phyloP scores from a whole-genome alignment of 305 asterid genomes.

The Caryopteris hybrid region DNA sequence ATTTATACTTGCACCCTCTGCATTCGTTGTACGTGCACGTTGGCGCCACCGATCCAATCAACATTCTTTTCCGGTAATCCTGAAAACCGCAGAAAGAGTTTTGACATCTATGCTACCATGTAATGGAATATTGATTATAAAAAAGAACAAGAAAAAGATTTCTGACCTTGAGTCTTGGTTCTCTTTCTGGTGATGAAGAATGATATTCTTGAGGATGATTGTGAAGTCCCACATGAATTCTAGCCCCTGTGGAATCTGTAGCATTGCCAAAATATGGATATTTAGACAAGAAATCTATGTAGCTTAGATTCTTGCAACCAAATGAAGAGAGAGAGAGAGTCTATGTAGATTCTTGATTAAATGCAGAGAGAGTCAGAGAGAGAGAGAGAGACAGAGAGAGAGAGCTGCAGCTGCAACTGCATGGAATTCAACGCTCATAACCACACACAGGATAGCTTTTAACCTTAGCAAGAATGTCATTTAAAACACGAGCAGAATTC shows the following conservation, averaged over 20 bases:
- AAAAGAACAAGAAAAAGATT: no score
- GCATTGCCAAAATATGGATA: slow-evolving; percentile 2
- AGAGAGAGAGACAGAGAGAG: not conserved
- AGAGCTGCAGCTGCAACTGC: not conserved
- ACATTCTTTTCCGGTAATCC: slow-evolving; percentile 33
- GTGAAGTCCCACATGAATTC: slow-evolving; percentile 24
- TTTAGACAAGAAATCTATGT: not conserved
- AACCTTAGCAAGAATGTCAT: not conserved
- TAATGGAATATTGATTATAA: no score
- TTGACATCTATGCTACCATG: no score
- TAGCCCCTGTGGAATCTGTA: slow-evolving; percentile 36
- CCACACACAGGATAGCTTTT: no score
- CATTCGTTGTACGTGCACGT: slow-evolving; percentile 92
- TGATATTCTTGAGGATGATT: slow-evolving; percentile 10
- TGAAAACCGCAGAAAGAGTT: no score
- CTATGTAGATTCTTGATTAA: no score
- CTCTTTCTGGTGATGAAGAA: no score
- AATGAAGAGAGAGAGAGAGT: no score
- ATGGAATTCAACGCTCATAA: not conserved
- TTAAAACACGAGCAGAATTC: not conserved
- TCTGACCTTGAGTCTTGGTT: slow-evolving; percentile 23
- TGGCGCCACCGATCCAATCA: slow-evolving; percentile 89
- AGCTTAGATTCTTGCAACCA: not conserved
- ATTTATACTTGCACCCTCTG: slow-evolving; percentile 77
- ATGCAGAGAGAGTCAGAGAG: no score